Percentiles rank a stretch among this genome's conserved stretches.
These are phyloP conservation scores for Monilinia aucupariae DNA, from an alignment of 2,329 filamentous ascomycete species.

Conservation along the genomic window DNA sequence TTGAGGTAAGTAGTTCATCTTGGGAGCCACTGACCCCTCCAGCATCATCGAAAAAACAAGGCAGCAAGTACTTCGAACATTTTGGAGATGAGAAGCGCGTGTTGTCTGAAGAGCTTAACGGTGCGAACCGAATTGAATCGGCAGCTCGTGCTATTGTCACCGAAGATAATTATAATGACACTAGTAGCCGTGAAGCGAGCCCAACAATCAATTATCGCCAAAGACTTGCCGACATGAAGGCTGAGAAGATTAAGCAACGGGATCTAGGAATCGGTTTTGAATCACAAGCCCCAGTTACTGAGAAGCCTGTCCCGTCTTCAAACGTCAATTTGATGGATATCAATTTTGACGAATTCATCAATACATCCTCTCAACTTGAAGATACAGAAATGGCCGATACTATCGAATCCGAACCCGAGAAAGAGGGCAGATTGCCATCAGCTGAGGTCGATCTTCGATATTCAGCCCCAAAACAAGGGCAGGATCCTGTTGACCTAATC, in stretches of 20 bases:
- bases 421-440: neutral
- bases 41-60: neutral
- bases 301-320: neutral
- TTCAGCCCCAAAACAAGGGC: neutral
- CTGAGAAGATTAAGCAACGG: neutral
- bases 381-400: neutral
- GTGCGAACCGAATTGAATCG: neutral
- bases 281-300: neutral
- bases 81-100: slow-evolving; percentile 2
- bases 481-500: neutral
- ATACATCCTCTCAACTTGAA: neutral
- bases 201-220: neutral
- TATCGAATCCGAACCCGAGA: neutral
- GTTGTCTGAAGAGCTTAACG: neutral
- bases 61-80: neutral
- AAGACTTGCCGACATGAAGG: neutral
- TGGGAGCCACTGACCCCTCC: slow-evolving; percentile 6
- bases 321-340: neutral
- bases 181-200: slow-evolving; percentile 5
- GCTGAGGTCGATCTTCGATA: neutral
- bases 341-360: neutral
- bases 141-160: neutral
- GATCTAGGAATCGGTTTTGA: neutral
- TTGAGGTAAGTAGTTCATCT: neutral
- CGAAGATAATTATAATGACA: neutral